Evolutionary conservation across 2,329 filamentous ascomycete genomes (phyloP), one percentile per base, ranked within the genome.

Genomic region (Beauveria sp.): DNA sequence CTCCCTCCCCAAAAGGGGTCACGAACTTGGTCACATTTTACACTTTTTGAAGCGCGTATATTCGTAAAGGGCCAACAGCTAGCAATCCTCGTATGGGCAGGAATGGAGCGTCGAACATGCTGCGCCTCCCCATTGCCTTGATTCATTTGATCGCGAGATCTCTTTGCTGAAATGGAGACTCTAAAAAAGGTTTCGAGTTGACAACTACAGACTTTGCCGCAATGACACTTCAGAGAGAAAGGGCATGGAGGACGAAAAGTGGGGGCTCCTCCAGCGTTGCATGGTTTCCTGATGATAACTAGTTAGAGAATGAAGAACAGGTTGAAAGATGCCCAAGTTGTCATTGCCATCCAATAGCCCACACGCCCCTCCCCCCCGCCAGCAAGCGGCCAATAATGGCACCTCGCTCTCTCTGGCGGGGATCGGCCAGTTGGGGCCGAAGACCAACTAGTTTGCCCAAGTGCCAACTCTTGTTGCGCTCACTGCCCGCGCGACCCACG

Each of bases 91-190:
- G 47, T 59, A 59, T 59, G 24, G 26, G 22, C 40, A 12, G 40
- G 56, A 52, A 52, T 53, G 56, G 40, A 52, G 47, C n/a, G 47
- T 40, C 37, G 30, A 52, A 52, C 48, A 28, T 58, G 56, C 56
- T 59, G 56, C 47, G 48, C 56, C 48, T 26, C 56, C 24, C 26
- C 56, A 44, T 37, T 20, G 24, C 55, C 34, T 50, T 28, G 37
- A 41, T 34, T 50, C 26, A 22, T 59, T 37, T 34, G 24, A 51
- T 51, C 22, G 55, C 47, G 37, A 58, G 37, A 51, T 58, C 5
- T 37, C 47, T n/a, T n/a, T 5, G 12, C 22, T 28, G 12, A 46
- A 44, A 55, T 34, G 26, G 54, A 5, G 28, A 18, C 43, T 16
- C 28, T 22, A 47, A 48, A 54, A 48, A 48, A 44, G 43, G 43